A percentile compares a stretch with the other conserved stretches of the same genome.
Conservation (phyloP, 169 alveolate species). For the Theileria parva region DNA sequence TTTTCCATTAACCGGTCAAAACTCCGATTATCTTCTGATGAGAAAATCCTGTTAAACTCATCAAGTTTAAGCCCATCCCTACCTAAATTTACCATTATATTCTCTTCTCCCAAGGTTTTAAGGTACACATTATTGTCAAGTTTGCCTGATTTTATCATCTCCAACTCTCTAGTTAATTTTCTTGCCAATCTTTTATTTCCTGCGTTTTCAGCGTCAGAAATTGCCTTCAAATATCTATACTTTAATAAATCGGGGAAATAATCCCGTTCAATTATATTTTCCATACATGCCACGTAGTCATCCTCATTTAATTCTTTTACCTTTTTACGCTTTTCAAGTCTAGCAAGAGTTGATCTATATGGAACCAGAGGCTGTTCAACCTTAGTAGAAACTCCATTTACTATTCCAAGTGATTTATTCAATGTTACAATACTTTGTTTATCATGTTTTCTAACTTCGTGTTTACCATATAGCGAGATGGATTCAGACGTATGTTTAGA, state of each 20-base stretch:
- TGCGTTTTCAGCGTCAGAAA: slow-evolving; percentile 31
- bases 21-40: slow-evolving; percentile 76
- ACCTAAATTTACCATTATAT: slow-evolving; percentile 64
- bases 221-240: slow-evolving; percentile 27
- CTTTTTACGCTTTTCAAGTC: slow-evolving; percentile 24
- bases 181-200: slow-evolving; percentile 23
- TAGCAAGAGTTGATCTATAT: slow-evolving; percentile 20
- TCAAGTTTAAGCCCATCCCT: slow-evolving; percentile 67
- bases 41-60: slow-evolving; percentile 68
- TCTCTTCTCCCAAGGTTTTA: slow-evolving; percentile 28
- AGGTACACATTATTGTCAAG: slow-evolving; percentile 22
- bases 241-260: slow-evolving; percentile 69
- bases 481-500: neutral
- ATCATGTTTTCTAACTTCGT: neutral
- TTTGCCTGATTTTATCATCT: slow-evolving; percentile 21
- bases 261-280: slow-evolving; percentile 71
- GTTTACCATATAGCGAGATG: neutral
- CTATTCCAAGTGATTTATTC: neutral
- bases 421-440: neutral
- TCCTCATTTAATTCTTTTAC: slow-evolving; percentile 68
- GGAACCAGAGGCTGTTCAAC: slow-evolving; percentile 39
- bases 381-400: neutral
- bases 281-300: slow-evolving; percentile 73
- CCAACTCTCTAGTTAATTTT: slow-evolving; percentile 2
- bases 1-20: slow-evolving; percentile 63